A percentile compares a stretch with the other conserved stretches of the same genome.
These are phyloP conservation scores for Ceratocystis eucalypticola DNA, from an alignment of 2,329 filamentous ascomycete genomes.

Conservation along the genomic window DNA sequence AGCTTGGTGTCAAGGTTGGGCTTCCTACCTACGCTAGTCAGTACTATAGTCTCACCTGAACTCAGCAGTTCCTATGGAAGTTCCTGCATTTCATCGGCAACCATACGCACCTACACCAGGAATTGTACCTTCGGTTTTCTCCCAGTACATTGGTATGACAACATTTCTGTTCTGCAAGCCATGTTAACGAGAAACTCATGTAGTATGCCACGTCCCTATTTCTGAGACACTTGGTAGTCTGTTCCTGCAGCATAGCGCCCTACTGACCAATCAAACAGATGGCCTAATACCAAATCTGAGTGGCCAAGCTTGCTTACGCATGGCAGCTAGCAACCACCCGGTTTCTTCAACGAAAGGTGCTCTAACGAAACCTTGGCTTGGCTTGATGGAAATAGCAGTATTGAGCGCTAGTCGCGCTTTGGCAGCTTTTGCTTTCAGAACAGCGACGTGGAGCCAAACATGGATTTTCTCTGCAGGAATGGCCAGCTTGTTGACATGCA, in stretches of 20 bases:
- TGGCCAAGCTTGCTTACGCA: slow-evolving; percentile 61
- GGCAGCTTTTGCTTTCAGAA: slow-evolving; percentile 56
- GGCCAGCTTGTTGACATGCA: slow-evolving; percentile 65
- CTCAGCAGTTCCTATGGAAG: slow-evolving; percentile 49
- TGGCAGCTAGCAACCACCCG: slow-evolving; percentile 43
- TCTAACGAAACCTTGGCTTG: slow-evolving; percentile 54
- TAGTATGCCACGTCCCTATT: slow-evolving; percentile 24
- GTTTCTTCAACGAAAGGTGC: slow-evolving; percentile 56
- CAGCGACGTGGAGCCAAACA: slow-evolving; percentile 63
- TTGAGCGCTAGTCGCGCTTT: slow-evolving; percentile 62
- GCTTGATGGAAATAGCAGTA: slow-evolving; percentile 44
- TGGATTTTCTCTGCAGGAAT: slow-evolving; percentile 52
- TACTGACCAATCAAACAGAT: slow-evolving; percentile 28
- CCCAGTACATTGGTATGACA: slow-evolving; percentile 55
- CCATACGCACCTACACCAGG: slow-evolving; percentile 24
- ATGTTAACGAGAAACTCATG: slow-evolving; percentile 41
- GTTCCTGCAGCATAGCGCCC: not conserved
- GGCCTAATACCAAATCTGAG: slow-evolving; percentile 55
- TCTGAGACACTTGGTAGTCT: not conserved
- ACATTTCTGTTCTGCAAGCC: slow-evolving; percentile 55
- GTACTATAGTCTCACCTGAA: slow-evolving; percentile 48
- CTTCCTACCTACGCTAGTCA: slow-evolving; percentile 57
- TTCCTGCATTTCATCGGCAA: slow-evolving; percentile 46
- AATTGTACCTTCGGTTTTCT: slow-evolving; percentile 52
- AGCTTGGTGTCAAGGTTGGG: slow-evolving; percentile 52